Evolutionary conservation across 2,329 filamentous ascomycete genomes (phyloP), one percentile per base, ranked within the genome.

Genomic region (Xylaria sp.): DNA sequence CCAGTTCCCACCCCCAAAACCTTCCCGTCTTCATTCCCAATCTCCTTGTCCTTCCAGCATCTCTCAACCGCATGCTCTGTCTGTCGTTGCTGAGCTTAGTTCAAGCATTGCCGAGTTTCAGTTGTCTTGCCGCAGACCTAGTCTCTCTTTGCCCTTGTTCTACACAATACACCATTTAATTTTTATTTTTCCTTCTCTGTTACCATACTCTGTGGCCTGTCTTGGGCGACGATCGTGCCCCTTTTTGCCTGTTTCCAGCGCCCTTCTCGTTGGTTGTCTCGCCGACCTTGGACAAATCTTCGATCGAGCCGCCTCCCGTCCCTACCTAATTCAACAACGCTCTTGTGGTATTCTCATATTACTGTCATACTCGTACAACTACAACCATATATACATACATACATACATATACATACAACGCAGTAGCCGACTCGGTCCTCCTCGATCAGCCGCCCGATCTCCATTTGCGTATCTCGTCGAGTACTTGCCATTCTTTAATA

Each of bases 21-120:
- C 50, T 69, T 59, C 70, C 70, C 63, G 52, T 41, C 62, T 57
- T 64, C 63, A 64, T 63, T 72, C 70, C 64, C 71, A 72, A 65
- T 63, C 67, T 71, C 59, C 48, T 25, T 39, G 48, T 52, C 62
- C 61, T 66, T 70, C 55, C 54, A 73, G 67, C 70, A 72, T 69
- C 64, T 69, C 69, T 55, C 62, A 39, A 63, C 66, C 54, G 52
- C 63, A 63, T 64, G 55, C 67, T 63, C 63, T 69, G 39, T 20
- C 52, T 20, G 62, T 69, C 60, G 51, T 70, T 70, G 68, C 52
- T 46, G 54, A 67, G 52, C 46, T 51, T 28, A 37, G 52, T 63
- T 65, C 56, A 34, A 62, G 67, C 56, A 57, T 66, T 59, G 50
- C 48, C 37, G 61, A 66, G 25, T 67, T 66, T 65, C 61, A 41